phyloP scores from a whole-genome alignment of 2,329 filamentous ascomycete species.

The Calonectria hongkongensis region DNA sequence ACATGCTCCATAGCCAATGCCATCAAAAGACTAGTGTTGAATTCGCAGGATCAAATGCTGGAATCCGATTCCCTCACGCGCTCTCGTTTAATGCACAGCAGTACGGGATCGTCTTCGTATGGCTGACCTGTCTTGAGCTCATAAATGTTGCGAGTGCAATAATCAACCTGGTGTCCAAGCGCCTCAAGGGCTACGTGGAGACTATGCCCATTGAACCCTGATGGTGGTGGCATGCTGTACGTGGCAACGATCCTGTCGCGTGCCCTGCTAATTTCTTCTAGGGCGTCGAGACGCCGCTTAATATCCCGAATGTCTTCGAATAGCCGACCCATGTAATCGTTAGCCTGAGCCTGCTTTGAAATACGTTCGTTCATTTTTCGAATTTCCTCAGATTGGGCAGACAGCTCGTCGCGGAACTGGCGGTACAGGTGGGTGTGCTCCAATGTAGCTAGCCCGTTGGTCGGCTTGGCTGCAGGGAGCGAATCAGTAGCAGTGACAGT shows the following conservation, averaged over 20 bases:
- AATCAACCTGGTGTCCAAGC: slow-evolving; percentile 29
- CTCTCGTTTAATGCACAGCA: slow-evolving; percentile 31
- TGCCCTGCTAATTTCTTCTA: slow-evolving; percentile 28
- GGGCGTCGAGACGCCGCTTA: slow-evolving; percentile 21
- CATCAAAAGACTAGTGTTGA: not conserved
- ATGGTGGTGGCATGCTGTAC: slow-evolving; percentile 31
- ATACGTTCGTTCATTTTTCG: not conserved
- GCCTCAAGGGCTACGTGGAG: slow-evolving; percentile 26
- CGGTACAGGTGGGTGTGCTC: slow-evolving; percentile 6
- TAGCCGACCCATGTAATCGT: not conserved
- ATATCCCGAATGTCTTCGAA: slow-evolving; percentile 25
- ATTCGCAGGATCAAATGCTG: not conserved
- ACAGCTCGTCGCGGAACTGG: slow-evolving; percentile 24
- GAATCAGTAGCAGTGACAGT: slow-evolving; percentile 2
- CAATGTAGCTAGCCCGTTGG: not conserved
- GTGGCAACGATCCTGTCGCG: slow-evolving; percentile 15
- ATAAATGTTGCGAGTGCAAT: slow-evolving; percentile 36
- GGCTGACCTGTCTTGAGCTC: slow-evolving; percentile 30
- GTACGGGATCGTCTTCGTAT: slow-evolving; percentile 29
- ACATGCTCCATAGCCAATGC: slow-evolving; percentile 15
- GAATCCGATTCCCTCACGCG: not conserved
- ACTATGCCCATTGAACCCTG: slow-evolving; percentile 9
- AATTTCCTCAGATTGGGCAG: slow-evolving; percentile 4
- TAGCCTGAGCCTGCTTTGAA: not conserved
- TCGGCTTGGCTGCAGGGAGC: slow-evolving; percentile 2